Conservation (phyloP, 768 basidiomycete genomes). For the Amanita molliuscula region DNA sequence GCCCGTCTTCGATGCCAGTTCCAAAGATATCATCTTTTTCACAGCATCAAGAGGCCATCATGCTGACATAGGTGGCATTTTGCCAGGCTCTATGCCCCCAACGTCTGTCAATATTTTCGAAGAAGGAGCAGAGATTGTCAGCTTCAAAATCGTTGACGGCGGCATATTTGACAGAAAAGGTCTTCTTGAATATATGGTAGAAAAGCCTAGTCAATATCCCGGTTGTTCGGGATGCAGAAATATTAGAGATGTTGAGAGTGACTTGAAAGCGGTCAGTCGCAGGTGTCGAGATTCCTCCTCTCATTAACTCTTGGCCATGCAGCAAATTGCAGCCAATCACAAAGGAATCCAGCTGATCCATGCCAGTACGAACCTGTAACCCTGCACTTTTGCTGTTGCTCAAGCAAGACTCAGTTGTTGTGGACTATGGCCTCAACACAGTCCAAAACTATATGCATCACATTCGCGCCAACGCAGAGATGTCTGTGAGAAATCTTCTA, state of each 20-base stretch:
- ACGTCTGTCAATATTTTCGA: conserved; percentile 86
- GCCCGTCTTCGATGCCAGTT: conserved; percentile 67
- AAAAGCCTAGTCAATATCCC: conserved; percentile 70
- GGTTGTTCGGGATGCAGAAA: conserved; percentile 85
- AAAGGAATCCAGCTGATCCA: conserved; percentile 85
- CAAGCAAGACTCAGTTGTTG: conserved; percentile 45
- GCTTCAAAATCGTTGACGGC: conserved; percentile 82
- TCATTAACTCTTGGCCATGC: conserved; percentile 5
- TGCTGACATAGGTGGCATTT: conserved; percentile 87
- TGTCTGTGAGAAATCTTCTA: conserved; percentile 75
- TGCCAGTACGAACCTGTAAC: conserved; percentile 38
- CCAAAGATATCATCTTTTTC: conserved; percentile 78
- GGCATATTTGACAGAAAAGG: conserved; percentile 75
- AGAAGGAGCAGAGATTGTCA: conserved; percentile 86
- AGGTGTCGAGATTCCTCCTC: conserved; percentile 5
- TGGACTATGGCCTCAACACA: conserved; percentile 75
- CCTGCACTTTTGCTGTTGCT: conserved; percentile 3
- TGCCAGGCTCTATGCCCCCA: conserved; percentile 94
- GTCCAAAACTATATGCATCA: conserved; percentile 94
- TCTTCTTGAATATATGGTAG: conserved; percentile 71
- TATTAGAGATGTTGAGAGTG: conserved; percentile 84
- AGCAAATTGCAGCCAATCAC: conserved; percentile 94
- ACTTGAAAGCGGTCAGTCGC: conserved; percentile 72
- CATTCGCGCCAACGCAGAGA: conserved; percentile 84
- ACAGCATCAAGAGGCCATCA: conserved; percentile 93